Evolutionary conservation across 345 rosid genomes (phyloP).

Genomic region (Hibiscus mutabilis): DNA sequence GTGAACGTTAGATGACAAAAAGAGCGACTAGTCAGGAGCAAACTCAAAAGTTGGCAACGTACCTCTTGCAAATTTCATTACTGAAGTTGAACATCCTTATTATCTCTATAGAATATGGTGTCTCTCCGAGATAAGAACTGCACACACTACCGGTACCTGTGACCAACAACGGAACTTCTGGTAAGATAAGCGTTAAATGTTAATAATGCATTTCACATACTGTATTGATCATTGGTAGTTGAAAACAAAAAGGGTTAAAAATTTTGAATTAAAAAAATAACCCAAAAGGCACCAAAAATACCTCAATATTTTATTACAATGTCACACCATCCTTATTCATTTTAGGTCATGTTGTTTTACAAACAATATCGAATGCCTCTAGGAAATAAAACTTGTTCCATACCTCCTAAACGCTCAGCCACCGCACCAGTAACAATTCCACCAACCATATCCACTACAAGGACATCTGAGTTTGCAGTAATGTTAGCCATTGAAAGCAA

Average conservation of each 20-base stretch:
- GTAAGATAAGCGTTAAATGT: not conserved
- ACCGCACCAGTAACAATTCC: conserved; percentile 94
- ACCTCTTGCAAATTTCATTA: conserved; percentile 69
- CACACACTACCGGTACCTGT: conserved; percentile 80
- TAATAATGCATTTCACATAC: not conserved
- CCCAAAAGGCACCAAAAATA: not conserved
- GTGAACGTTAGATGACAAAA: not conserved
- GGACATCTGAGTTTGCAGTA: conserved; percentile 65
- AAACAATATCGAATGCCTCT: not conserved
- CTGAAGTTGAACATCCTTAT: conserved; percentile 80
- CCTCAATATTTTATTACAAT: not conserved
- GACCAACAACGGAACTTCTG: not conserved
- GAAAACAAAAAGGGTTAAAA: not conserved
- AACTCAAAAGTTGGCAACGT: conserved; percentile 11
- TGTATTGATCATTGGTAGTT: not conserved
- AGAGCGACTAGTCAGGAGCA: no score
- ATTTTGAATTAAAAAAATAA: not conserved
- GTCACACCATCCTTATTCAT: not conserved
- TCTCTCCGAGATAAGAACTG: conserved; percentile 46
- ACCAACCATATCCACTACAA: conserved; percentile 85
- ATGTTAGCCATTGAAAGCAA: conserved; percentile 85
- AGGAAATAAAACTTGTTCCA: not conserved
- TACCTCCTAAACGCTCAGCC: conserved; percentile 91
- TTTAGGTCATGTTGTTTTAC: not conserved
- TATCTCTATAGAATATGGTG: conserved; percentile 63